Evolutionary conservation across 1,284 basidiomycete genomes (phyloP).

Genomic region (Hemileia vastatrix): DNA sequence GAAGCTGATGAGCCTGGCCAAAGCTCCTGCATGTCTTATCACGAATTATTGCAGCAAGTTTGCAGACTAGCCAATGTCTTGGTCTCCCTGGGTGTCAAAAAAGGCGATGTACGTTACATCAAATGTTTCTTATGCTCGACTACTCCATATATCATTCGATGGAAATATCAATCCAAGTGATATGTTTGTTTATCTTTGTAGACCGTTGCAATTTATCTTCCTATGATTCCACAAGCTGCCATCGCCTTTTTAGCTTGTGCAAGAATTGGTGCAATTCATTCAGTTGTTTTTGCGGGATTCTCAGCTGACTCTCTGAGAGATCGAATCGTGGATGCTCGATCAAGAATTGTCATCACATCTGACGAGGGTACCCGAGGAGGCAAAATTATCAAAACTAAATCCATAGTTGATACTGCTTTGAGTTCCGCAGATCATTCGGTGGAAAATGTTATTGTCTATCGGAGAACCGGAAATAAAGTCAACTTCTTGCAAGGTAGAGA

Average conservation of each 20-base stretch:
- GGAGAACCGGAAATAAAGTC: constrained; percentile 74
- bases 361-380: constrained; percentile 93
- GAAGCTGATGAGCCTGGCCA: constrained; percentile 90
- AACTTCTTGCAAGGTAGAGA: constrained; percentile 78
- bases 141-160: background rate
- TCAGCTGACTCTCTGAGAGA: constrained; percentile 92
- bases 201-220: constrained; percentile 67
- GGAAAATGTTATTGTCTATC: constrained; percentile 82
- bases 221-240: constrained; percentile 56
- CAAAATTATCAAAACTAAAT: constrained; percentile 90
- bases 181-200: background rate
- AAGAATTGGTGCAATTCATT: constrained; percentile 92
- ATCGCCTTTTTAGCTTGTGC: constrained; percentile 95
- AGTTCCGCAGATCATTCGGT: constrained; percentile 67
- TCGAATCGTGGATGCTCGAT: constrained; percentile 80
- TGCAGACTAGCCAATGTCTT: constrained; percentile 85
- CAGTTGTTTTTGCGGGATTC: constrained; percentile 98
- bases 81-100: constrained; percentile 79
- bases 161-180: background rate
- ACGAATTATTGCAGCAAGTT: constrained; percentile 79
- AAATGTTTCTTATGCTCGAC: background rate
- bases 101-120: constrained; percentile 63
- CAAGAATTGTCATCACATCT: constrained; percentile 81
- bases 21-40: constrained; percentile 66
- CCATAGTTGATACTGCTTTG: constrained; percentile 79